Evolutionary conservation across 129 eudicot genomes (phyloP).

Genomic region (Tagetes erecta): DNA sequence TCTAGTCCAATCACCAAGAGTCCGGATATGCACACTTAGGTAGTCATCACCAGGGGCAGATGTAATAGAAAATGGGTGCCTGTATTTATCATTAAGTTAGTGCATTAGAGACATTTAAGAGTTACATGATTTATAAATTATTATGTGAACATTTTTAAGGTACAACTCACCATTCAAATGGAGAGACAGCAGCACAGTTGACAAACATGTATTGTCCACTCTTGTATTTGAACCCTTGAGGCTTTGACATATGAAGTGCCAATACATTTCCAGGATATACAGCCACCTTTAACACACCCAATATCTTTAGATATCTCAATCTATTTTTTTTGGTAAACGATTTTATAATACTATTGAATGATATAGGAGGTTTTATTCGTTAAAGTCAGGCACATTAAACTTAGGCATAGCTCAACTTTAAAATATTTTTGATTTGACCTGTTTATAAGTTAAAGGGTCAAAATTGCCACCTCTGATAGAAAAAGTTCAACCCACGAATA

Average conservation of each 20-base stretch:
- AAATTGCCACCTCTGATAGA: not conserved
- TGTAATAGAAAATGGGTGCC: constrained; percentile 97
- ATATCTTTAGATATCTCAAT: not conserved
- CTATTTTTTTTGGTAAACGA: not conserved
- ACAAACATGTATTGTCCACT: constrained; percentile 99
- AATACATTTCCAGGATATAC: constrained; percentile 1
- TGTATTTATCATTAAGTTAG: constrained; percentile 30
- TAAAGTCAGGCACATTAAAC: not conserved
- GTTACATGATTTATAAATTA: not conserved
- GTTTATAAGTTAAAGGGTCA: not conserved
- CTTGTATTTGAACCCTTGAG: constrained; percentile 79
- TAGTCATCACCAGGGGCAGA: constrained; percentile 86
- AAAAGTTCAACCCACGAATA: not conserved
- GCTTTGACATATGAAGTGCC: constrained; percentile 51
- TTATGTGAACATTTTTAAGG: not conserved
- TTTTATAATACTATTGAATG: too few relatives aligned
- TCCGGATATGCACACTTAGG: constrained; percentile 83
- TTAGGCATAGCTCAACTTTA: not conserved
- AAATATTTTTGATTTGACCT: not conserved
- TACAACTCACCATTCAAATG: constrained; percentile 75
- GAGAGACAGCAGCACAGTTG: constrained; percentile 91
- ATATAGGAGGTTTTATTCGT: too few relatives aligned
- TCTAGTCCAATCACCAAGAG: constrained; percentile 92
- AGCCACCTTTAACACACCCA: constrained; percentile 3
- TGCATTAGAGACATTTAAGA: not conserved